Evolutionary conservation across 1,284 basidiomycete genomes (phyloP).

Genomic region (Somion occarium): DNA sequence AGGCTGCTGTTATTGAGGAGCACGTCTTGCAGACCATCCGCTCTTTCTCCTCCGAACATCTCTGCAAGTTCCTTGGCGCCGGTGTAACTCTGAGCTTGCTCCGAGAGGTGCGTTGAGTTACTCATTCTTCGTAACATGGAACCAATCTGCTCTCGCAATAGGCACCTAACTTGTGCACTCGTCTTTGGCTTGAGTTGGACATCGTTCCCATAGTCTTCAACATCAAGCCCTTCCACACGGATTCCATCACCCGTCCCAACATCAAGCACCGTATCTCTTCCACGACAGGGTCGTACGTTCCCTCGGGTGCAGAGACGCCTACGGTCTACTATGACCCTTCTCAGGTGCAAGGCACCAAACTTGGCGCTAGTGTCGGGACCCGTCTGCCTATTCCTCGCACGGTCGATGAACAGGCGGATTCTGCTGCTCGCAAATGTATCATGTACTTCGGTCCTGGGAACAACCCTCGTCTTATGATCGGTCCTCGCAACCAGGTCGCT

Average conservation of each 20-base stretch:
- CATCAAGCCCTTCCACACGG: slow-evolving; percentile 76
- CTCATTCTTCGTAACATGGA: background rate
- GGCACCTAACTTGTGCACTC: slow-evolving; percentile 73
- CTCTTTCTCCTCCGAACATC: slow-evolving; percentile 66
- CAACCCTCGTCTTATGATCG: slow-evolving; percentile 75
- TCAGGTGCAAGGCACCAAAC: slow-evolving; percentile 39
- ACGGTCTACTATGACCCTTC: slow-evolving; percentile 55
- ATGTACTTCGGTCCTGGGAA: slow-evolving; percentile 79
- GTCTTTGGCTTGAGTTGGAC: slow-evolving; percentile 71
- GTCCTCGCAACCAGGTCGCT: slow-evolving; percentile 73
- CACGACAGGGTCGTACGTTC: slow-evolving; percentile 67
- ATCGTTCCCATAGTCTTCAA: slow-evolving; percentile 79
- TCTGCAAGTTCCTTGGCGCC: slow-evolving; percentile 78
- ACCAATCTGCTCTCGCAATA: slow-evolving; percentile 20
- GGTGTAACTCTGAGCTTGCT: slow-evolving; percentile 47
- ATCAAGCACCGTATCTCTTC: slow-evolving; percentile 76
- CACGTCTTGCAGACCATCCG: slow-evolving; percentile 57
- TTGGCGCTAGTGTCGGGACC: slow-evolving; percentile 40
- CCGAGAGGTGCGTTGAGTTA: slow-evolving; percentile 33
- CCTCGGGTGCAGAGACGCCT: slow-evolving; percentile 70
- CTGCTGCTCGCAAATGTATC: slow-evolving; percentile 74
- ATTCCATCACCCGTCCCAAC: slow-evolving; percentile 67
- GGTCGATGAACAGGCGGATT: slow-evolving; percentile 78
- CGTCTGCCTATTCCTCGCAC: slow-evolving; percentile 70
- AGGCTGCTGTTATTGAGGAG: slow-evolving; percentile 52